These are phyloP conservation scores for Elsinoe australis DNA, from an alignment of 2,329 filamentous ascomycete species.

Conservation along the genomic window DNA sequence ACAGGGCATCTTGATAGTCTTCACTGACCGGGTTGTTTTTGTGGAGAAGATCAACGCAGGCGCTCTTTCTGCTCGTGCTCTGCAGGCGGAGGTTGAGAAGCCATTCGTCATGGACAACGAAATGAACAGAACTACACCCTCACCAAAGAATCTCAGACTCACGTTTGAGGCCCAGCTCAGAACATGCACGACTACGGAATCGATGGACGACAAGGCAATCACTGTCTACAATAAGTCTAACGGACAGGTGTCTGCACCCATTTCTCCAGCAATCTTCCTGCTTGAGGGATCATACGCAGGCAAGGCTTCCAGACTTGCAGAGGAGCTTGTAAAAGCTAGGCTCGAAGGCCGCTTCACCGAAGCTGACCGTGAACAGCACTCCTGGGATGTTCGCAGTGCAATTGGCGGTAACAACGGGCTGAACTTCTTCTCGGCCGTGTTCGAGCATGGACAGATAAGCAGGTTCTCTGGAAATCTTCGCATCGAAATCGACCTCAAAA, in stretches of 20 bases:
- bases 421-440: constrained; percentile 57
- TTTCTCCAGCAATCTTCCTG: constrained; percentile 43
- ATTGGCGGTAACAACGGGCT: constrained; percentile 51
- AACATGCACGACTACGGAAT: constrained; percentile 18
- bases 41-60: constrained; percentile 61
- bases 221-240: constrained; percentile 12
- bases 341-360: constrained; percentile 81
- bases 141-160: constrained; percentile 66
- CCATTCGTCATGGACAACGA: constrained; percentile 49
- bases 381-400: constrained; percentile 70
- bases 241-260: constrained; percentile 11
- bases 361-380: constrained; percentile 68
- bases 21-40: constrained; percentile 72
- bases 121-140: constrained; percentile 38
- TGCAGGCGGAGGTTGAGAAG: constrained; percentile 79
- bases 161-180: constrained; percentile 25
- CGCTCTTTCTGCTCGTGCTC: constrained; percentile 62
- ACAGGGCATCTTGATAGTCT: constrained; percentile 69
- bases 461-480: constrained; percentile 59
- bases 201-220: constrained; percentile 18
- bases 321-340: constrained; percentile 79
- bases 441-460: constrained; percentile 64
- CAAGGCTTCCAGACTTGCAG: constrained; percentile 66
- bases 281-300: constrained; percentile 70
- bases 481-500: constrained; percentile 58